These are phyloP conservation scores for Coniophora puteana DNA, from an alignment of 1,284 basidiomycete species.

Conservation along the genomic window DNA sequence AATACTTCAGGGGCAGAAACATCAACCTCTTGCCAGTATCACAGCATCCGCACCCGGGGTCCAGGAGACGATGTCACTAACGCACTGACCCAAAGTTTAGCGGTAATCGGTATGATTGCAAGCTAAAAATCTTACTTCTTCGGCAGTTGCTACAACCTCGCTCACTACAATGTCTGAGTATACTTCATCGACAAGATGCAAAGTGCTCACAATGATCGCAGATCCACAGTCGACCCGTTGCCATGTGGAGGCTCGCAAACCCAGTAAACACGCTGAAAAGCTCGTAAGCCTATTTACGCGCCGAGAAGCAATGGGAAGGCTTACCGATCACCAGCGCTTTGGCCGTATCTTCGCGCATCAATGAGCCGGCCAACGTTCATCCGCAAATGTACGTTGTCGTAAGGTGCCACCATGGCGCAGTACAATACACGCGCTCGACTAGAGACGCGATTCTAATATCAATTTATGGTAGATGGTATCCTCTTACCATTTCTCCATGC, in stretches of 20 bases:
- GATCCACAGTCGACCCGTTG: conserved; percentile 53
- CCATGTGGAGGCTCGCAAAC: conserved; percentile 51
- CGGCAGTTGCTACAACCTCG: conserved; percentile 53
- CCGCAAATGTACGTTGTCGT: conserved; percentile 60
- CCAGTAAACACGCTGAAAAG: conserved; percentile 51
- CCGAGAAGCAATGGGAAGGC: conserved; percentile 6
- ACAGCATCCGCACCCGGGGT: conserved; percentile 50
- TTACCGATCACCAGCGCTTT: conserved; percentile 64
- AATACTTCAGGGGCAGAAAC: background rate
- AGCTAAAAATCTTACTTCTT: conserved; percentile 44
- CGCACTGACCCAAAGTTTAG: conserved; percentile 33
- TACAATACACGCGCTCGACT: conserved; percentile 62
- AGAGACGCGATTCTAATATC: background rate
- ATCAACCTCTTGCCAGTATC: conserved; percentile 50
- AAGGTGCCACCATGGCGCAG: conserved; percentile 61
- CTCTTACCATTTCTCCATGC: conserved; percentile 60
- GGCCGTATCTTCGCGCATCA: conserved; percentile 59
- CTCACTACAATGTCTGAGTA: conserved; percentile 38
- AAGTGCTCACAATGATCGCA: conserved; percentile 56
- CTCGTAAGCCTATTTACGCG: too few relatives aligned
- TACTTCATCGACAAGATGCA: conserved; percentile 2
- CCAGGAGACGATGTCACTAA: conserved; percentile 53
- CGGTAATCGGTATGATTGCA: background rate
- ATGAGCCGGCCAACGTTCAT: conserved; percentile 59
- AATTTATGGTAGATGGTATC: too few relatives aligned